Conservation (phyloP, 176 grass and related monocot genomes). For the Paspalum vaginatum region DNA sequence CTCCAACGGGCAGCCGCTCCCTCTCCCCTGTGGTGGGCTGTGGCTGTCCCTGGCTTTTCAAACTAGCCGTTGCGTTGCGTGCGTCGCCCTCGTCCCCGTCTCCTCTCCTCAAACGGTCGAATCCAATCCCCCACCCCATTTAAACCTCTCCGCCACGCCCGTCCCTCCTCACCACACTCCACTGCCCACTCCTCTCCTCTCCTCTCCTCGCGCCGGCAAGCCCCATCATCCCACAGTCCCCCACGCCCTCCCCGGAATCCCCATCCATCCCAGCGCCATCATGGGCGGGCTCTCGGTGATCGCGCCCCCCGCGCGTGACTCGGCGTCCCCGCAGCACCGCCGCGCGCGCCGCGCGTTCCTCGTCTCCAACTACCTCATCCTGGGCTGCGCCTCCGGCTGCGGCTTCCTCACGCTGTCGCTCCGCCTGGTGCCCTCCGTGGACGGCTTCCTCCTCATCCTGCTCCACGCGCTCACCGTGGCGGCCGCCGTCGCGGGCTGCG, state of each 20-base stretch:
- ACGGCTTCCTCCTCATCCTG: conserved; percentile 94
- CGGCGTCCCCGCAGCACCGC: conserved; percentile 64
- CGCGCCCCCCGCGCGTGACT: conserved; percentile 59
- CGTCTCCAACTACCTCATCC: conserved; percentile 90
- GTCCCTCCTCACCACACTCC: conserved; percentile 3
- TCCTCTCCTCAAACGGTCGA: conserved; percentile 67
- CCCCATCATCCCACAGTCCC: background rate
- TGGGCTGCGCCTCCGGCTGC: conserved; percentile 88
- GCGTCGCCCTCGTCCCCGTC: conserved; percentile 26
- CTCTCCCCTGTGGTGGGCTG: background rate
- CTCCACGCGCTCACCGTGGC: conserved; percentile 83
- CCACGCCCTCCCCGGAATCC: background rate
- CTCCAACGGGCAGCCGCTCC: conserved; percentile 41
- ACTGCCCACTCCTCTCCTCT: background rate
- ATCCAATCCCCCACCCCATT: conserved; percentile 40
- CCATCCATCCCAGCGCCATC: background rate
- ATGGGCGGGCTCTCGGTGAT: conserved; percentile 85
- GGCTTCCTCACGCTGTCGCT: conserved; percentile 97
- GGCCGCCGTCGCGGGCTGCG: conserved; percentile 78
- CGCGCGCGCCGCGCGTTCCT: conserved; percentile 76
- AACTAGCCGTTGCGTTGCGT: conserved; percentile 66
- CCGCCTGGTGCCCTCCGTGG: conserved; percentile 84
- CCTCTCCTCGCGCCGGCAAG: background rate
- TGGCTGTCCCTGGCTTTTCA: background rate
- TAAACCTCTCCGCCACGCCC: conserved; percentile 37